Evolutionary conservation across 2,329 filamentous ascomycete species (phyloP).

Genomic region (Emergomyces pasteurianus): DNA sequence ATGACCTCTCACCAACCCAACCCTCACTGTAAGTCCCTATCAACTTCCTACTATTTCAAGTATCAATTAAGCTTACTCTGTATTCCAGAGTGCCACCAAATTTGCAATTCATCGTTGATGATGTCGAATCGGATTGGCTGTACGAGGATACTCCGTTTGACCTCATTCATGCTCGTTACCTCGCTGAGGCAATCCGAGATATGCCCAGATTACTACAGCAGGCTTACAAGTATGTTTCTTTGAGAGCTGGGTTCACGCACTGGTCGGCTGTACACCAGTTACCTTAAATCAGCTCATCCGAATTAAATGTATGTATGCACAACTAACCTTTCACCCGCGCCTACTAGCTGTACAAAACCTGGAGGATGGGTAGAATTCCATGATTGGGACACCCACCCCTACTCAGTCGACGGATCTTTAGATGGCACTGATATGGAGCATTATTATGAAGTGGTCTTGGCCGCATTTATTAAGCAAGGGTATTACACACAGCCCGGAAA

Average conservation of each 20-base stretch:
- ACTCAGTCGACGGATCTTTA: neutral
- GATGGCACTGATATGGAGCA: slow-evolving; percentile 1
- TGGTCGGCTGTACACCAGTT: neutral
- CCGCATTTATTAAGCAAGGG: slow-evolving; percentile 1
- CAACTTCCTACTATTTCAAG: slow-evolving; percentile 16
- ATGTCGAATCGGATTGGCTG: slow-evolving; percentile 23
- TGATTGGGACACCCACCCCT: slow-evolving; percentile 17
- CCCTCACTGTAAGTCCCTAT: slow-evolving; percentile 24
- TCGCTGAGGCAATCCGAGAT: slow-evolving; percentile 21
- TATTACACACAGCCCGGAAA: neutral
- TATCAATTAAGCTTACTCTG: neutral
- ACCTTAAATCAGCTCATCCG: neutral
- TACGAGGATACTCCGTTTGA: slow-evolving; percentile 19
- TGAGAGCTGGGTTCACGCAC: neutral
- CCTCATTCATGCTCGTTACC: slow-evolving; percentile 23
- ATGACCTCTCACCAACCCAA: slow-evolving; percentile 8
- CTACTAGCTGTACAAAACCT: slow-evolving; percentile 13
- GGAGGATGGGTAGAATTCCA: slow-evolving; percentile 33
- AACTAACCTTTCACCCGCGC: slow-evolving; percentile 7
- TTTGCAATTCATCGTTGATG: slow-evolving; percentile 23
- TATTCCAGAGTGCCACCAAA: slow-evolving; percentile 22
- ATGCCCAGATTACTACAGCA: slow-evolving; percentile 12
- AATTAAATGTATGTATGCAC: neutral
- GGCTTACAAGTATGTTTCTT: slow-evolving; percentile 2
- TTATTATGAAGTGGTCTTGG: neutral